Percentiles rank a stretch among this genome's conserved stretches.
These are phyloP conservation scores for Apiotrichum domesticum DNA, from an alignment of 1,284 basidiomycete species.

Conservation along the genomic window DNA sequence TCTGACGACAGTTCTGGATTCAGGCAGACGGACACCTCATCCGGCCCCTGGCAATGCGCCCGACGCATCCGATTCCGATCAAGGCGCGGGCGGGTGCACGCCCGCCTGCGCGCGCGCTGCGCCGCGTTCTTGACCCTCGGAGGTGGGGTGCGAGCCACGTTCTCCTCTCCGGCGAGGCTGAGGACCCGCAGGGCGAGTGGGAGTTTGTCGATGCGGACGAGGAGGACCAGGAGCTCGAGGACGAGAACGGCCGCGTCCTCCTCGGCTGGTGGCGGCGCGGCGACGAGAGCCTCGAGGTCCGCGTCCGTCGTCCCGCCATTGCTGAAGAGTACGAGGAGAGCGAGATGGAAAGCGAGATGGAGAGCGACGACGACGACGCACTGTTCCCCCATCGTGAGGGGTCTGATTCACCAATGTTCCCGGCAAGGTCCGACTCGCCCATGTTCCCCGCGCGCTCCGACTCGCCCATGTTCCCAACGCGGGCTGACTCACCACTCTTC, in stretches of 20 bases:
- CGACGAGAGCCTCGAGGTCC: constrained; percentile 4
- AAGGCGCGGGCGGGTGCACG: background rate
- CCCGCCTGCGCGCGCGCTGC: constrained; percentile 16
- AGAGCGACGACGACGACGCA: background rate
- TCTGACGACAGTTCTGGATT: constrained; percentile 33
- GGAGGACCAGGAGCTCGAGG: constrained; percentile 4
- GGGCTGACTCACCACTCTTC: constrained; percentile 21
- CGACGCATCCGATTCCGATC: constrained; percentile 29
- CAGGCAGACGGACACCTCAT: constrained; percentile 27
- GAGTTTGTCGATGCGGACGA: constrained; percentile 9
- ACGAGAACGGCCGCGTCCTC: constrained; percentile 10
- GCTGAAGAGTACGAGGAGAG: constrained; percentile 1
- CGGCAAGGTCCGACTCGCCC: constrained; percentile 1
- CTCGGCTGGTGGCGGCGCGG: constrained; percentile 11
- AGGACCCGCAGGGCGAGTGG: constrained; percentile 2
- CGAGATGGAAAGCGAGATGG: background rate
- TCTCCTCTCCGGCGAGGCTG: constrained; percentile 1
- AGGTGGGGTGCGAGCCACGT: constrained; percentile 23
- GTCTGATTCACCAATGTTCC: constrained; percentile 4
- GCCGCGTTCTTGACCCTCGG: constrained; percentile 34
- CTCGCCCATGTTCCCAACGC: constrained; percentile 21
- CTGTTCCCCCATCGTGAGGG: too few relatives aligned
- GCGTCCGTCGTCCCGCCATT: background rate
- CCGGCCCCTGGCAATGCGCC: constrained; percentile 36
- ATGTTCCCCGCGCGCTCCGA: background rate